These are phyloP conservation scores for Daldinia bambusicola DNA, from an alignment of 495 filamentous ascomycete genomes.

Conservation along the genomic window DNA sequence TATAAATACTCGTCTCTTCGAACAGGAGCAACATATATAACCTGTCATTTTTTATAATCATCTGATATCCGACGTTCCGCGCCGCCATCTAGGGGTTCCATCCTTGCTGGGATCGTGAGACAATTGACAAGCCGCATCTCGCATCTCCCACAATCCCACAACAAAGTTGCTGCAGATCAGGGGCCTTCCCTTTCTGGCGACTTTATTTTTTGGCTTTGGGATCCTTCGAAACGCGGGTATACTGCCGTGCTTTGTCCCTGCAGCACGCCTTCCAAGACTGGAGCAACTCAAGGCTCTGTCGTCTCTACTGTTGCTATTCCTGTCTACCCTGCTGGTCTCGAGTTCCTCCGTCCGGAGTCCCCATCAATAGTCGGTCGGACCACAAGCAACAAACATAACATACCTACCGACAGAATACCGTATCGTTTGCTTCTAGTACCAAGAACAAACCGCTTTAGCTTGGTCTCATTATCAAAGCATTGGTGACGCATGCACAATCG, in stretches of 20 bases:
- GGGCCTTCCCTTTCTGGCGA: slow-evolving; percentile 23
- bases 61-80: slow-evolving; percentile 22
- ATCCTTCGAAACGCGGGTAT: slow-evolving; percentile 15
- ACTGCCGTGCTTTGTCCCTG: background rate
- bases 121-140: slow-evolving; percentile 37
- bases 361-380: background rate
- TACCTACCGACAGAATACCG: slow-evolving; percentile 40
- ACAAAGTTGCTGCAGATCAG: slow-evolving; percentile 32
- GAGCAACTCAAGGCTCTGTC: slow-evolving; percentile 6
- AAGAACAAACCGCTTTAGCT: slow-evolving; percentile 31
- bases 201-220: slow-evolving; percentile 19
- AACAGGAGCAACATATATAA: slow-evolving; percentile 4
- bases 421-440: slow-evolving; percentile 9
- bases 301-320: slow-evolving; percentile 34
- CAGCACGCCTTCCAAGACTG: slow-evolving; percentile 6
- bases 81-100: slow-evolving; percentile 28
- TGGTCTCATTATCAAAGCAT: slow-evolving; percentile 17
- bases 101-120: slow-evolving; percentile 41
- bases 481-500: slow-evolving; percentile 9
- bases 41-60: slow-evolving; percentile 10
- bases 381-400: slow-evolving; percentile 27
- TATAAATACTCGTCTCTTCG: background rate
- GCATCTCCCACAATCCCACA: slow-evolving; percentile 25
- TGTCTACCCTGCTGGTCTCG: slow-evolving; percentile 27
- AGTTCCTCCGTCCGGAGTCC: slow-evolving; percentile 30